phyloP scores from a whole-genome alignment of 2,329 filamentous ascomycete species.

The Phaeosphaeria sp. region DNA sequence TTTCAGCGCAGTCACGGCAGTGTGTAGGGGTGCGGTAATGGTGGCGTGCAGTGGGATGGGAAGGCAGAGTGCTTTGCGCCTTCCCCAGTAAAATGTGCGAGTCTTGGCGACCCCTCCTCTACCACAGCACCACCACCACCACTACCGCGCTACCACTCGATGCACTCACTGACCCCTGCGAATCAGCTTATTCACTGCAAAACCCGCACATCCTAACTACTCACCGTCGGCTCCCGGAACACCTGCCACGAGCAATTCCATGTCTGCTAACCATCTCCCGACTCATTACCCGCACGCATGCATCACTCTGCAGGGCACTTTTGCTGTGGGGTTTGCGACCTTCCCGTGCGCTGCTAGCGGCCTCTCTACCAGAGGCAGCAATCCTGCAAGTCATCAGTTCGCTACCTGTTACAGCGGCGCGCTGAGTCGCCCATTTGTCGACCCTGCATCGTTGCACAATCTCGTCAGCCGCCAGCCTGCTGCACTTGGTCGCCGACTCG shows the following conservation, averaged over 20 bases:
- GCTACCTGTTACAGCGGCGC: constrained; percentile 1
- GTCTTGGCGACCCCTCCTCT: constrained; percentile 8
- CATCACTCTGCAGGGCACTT: constrained; percentile 27
- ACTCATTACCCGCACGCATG: constrained; percentile 26
- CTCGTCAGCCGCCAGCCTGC: constrained; percentile 4
- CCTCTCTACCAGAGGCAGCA: constrained; percentile 10
- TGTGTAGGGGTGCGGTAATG: too few species aligned
- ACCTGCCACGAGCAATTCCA: constrained; percentile 21
- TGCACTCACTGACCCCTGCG: constrained; percentile 1
- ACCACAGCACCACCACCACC: neutral
- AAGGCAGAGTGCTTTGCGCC: constrained; percentile 15
- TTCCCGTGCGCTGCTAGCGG: constrained; percentile 1
- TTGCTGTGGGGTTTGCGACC: constrained; percentile 2
- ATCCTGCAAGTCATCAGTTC: constrained; percentile 19
- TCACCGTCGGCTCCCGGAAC: constrained; percentile 14
- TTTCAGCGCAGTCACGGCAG: too few species aligned
- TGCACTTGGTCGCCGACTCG: neutral
- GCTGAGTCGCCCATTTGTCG: neutral
- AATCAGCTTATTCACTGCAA: neutral
- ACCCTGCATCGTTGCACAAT: constrained; percentile 4
- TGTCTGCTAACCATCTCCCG: constrained; percentile 28
- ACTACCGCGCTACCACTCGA: neutral
- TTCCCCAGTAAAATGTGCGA: constrained; percentile 8
- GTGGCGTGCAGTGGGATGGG: constrained; percentile 7
- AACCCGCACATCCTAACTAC: neutral